Conservation (phyloP, 768 basidiomycete species). For the Boletellus emodensis region DNA sequence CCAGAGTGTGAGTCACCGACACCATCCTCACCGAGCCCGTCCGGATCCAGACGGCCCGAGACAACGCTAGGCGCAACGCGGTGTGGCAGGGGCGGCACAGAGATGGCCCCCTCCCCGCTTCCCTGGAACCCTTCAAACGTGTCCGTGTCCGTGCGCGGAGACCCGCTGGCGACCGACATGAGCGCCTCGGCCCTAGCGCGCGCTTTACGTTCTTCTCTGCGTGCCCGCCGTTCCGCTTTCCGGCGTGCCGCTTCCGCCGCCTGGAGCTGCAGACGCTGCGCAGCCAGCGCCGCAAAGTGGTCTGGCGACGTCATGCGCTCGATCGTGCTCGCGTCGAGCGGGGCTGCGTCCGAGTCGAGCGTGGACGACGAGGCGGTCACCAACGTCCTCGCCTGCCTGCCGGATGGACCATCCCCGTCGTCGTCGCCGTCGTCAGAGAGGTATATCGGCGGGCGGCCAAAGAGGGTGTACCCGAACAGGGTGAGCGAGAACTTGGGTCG, state of each 20-base stretch:
- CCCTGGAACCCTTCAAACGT: conserved; percentile 70
- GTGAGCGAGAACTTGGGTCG: conserved; percentile 40
- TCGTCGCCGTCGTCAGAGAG: conserved; percentile 57
- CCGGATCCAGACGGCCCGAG: conserved; percentile 7
- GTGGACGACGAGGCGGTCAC: conserved; percentile 37
- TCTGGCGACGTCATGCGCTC: conserved; percentile 45
- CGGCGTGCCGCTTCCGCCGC: conserved; percentile 39
- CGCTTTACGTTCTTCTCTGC: conserved; percentile 44
- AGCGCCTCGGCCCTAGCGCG: conserved; percentile 32
- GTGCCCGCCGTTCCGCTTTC: conserved; percentile 48
- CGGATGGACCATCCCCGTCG: conserved; percentile 20
- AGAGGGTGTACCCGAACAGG: conserved; percentile 64
- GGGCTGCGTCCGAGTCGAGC: conserved; percentile 69
- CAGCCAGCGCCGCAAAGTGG: conserved; percentile 27
- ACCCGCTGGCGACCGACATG: conserved; percentile 32
- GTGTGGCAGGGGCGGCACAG: not conserved
- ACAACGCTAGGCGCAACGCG: not conserved
- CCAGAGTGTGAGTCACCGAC: conserved; percentile 18
- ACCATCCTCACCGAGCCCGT: conserved; percentile 1
- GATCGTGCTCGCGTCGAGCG: conserved; percentile 56
- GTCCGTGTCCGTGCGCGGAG: conserved; percentile 20
- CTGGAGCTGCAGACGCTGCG: conserved; percentile 26
- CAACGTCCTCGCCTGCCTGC: conserved; percentile 22
- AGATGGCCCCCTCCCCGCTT: conserved; percentile 27
- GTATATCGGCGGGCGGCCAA: conserved; percentile 60